Conservation (phyloP, 1,139 yeast genomes). For the Hemisphaericaspora xylofermentans region DNA sequence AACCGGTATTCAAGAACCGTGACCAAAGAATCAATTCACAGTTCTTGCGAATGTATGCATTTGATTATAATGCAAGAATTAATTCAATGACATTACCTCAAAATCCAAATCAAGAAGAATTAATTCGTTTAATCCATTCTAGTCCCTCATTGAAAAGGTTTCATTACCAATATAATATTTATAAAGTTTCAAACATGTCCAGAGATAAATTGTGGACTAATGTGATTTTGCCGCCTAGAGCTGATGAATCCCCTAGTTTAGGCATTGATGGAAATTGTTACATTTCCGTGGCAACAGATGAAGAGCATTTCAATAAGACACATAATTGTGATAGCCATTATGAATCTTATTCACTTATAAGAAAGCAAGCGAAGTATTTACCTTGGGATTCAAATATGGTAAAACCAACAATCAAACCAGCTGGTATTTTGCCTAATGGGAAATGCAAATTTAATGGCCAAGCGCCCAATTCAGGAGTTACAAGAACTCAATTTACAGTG, state of each 20-base stretch:
- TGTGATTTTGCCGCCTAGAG: conserved; percentile 49
- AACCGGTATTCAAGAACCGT: conserved; percentile 30
- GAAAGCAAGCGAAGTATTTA: conserved; percentile 27
- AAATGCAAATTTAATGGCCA: conserved; percentile 28
- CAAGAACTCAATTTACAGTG: conserved; percentile 48
- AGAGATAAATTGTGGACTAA: conserved; percentile 50
- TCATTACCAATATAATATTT: conserved; percentile 28
- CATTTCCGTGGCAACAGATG: conserved; percentile 19
- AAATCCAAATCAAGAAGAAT: conserved; percentile 10
- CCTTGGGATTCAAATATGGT: conserved; percentile 37
- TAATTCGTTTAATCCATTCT: conserved; percentile 7
- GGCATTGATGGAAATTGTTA: conserved; percentile 25
- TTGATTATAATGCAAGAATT: conserved; percentile 39
- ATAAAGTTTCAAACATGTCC: conserved; percentile 36
- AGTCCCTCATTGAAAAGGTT: conserved; percentile 26
- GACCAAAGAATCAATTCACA: conserved; percentile 48
- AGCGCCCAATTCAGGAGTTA: conserved; percentile 41
- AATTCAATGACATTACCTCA: conserved; percentile 14
- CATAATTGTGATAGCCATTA: not conserved
- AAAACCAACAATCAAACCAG: conserved; percentile 30
- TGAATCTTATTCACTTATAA: conserved; percentile 12
- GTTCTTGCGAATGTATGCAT: conserved; percentile 48
- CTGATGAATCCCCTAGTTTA: conserved; percentile 32
- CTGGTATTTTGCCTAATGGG: conserved; percentile 31
- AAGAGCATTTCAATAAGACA: conserved; percentile 6